Evolutionary conservation across 2,329 filamentous ascomycete genomes (phyloP), one percentile per base, ranked within the genome.

Genomic region (Nectriaceae sp.): DNA sequence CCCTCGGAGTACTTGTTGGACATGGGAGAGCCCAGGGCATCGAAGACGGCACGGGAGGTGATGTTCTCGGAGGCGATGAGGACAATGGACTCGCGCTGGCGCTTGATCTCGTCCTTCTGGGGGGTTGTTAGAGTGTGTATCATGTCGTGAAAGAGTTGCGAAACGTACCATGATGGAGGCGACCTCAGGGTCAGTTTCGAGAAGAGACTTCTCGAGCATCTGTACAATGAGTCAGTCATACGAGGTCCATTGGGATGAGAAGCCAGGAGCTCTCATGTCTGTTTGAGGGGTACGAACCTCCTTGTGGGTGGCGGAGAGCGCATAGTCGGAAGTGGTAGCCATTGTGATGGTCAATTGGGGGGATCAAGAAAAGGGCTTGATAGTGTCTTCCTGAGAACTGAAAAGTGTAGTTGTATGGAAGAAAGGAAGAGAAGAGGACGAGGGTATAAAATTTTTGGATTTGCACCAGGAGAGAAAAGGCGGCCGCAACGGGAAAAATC

Each of bases 1-100:
- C 94, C 94, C 81, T 99, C 94, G 16, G 91, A 97, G 84, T 99
- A 99, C 80, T 99, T 99, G 84, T 99, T 96, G 75, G 89, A 90
- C 89, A 94, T 95, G 72, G 89, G 88, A 50, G 87, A 92, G 66
- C 94, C 94, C 59, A 99, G 85, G 52, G 94, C 94, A 77, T 99
- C 92, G 78, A 96, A 96, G 67, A 99, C 94, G 65, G 94, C 92
- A 64, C 92, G 91, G 55, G 94, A 99, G 50, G 94, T 99, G 76
- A 99, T 92, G 81, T 99, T 99, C 80, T 99, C 94, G 48, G 94
- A 97, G 68, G 94, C 93, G 66, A 99, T 99, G 70, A 99, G 87
- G 69, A 97, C 90, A 75, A 99, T 96, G 65, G 92, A 97, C 82
- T 99, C 92, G 73, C 90, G 87, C 80, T 99, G 94, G 70, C 94